Base-by-base conservation (phyloP, 208 protist species). In the Leishmania arabica region DNA sequence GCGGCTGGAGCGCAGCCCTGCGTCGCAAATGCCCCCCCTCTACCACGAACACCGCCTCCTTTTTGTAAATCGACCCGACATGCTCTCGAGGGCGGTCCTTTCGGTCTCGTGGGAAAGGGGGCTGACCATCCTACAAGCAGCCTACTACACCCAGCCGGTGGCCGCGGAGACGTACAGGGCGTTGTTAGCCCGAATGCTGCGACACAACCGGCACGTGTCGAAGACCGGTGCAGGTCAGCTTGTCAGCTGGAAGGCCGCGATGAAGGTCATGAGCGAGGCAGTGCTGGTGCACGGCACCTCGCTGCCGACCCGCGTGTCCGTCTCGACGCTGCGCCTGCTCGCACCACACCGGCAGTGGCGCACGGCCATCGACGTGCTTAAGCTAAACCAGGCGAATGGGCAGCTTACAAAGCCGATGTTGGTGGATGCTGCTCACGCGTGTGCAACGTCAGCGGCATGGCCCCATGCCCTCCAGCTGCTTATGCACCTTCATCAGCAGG, bases 131-230 rank as follows among this genome's bases (percentile, higher is more conserved):
- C 31, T 97, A 56, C 60, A 87, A 53, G 90, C 91, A n/a, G 94
- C 94, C 13, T 92, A 95, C 85, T 93, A 95, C 86, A 77, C 89
- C 2, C 92, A 97, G 73, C 85, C 89, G 1, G 78, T 97, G 19
- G 85, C 71, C 0, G 82, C 86, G 0, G 86, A 88, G 54, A 88
- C 86, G n/a, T 94, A 95, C 82, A 85, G 93, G 71, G 88, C 87
- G 0, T 53, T 97, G 51, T 89, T 97, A 27, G 92, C 89, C 1
- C 90, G 91, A 62, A 97, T 97, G 94, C 85, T 96, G 31, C 86
- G 90, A 15, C 91, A 97, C 85, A 96, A 96, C 70, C 88, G 83
- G 2, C 88, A 91, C 65, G 91, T 95, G 13, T 54, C 47, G 21
- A 77, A 70, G n/a, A 81, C 31, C 37, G 84, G 86, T 0, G 75